These are phyloP conservation scores for Russula earlei DNA, from an alignment of 768 basidiomycete genomes.

Conservation along the genomic window DNA sequence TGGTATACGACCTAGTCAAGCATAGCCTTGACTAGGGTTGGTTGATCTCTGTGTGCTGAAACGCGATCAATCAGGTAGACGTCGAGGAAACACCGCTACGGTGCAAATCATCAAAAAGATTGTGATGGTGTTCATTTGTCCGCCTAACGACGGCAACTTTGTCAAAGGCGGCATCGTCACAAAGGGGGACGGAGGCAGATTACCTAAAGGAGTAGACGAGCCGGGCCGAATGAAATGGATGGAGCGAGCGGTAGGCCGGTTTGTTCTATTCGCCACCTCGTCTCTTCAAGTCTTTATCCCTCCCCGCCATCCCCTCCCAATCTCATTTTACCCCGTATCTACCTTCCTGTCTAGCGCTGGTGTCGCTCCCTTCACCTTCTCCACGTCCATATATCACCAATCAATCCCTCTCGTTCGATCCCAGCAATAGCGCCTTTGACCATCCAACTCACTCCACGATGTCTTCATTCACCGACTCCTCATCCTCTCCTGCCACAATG, in stretches of 20 bases:
- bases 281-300: neutral
- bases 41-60: no score
- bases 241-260: neutral
- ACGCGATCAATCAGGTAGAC: no score
- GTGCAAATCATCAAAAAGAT: no score
- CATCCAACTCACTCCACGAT: conserved; percentile 26
- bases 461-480: conserved; percentile 50
- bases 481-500: conserved; percentile 54
- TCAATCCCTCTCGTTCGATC: neutral
- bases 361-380: conserved; percentile 16
- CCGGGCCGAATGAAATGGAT: no score
- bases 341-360: conserved; percentile 24
- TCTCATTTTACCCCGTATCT: conserved; percentile 24
- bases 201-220: no score
- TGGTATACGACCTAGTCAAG: no score
- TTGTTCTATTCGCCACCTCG: neutral
- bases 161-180: no score
- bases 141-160: no score
- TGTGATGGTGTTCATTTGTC: no score
- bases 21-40: no score
- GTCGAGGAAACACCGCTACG: no score
- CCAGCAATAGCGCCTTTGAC: conserved; percentile 11
- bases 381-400: neutral
- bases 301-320: conserved; percentile 18
- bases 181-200: no score